phyloP scores from a whole-genome alignment of 2,329 filamentous ascomycete genomes.

The Chrysosporium keratinophilum region DNA sequence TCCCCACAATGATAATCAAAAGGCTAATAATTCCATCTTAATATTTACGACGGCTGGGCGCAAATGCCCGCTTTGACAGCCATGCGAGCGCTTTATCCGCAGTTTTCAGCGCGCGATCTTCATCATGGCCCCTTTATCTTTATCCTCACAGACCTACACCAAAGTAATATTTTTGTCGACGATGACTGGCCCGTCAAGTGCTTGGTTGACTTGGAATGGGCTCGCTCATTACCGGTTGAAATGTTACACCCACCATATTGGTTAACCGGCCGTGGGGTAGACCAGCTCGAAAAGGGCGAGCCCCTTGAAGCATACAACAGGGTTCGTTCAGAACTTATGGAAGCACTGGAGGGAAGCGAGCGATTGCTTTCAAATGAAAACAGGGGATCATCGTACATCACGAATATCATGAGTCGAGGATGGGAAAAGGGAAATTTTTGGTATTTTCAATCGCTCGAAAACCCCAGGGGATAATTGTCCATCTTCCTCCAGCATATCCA shows the following conservation, averaged over 20 bases:
- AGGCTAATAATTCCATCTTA: slow-evolving; percentile 23
- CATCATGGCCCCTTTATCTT: slow-evolving; percentile 26
- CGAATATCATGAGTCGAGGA: slow-evolving; percentile 12
- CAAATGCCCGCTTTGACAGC: slow-evolving; percentile 22
- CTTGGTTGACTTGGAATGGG: slow-evolving; percentile 31
- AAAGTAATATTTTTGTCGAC: slow-evolving; percentile 29
- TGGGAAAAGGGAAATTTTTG: slow-evolving; percentile 21
- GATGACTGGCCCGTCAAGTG: slow-evolving; percentile 26
- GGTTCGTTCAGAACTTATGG: slow-evolving; percentile 17
- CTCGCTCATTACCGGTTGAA: slow-evolving; percentile 19
- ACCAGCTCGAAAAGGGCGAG: slow-evolving; percentile 15
- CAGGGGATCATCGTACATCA: too few species aligned
- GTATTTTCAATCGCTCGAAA: slow-evolving; percentile 18
- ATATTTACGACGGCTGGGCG: not conserved
- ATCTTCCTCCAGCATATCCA: slow-evolving; percentile 20
- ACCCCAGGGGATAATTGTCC: slow-evolving; percentile 19
- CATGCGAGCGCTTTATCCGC: slow-evolving; percentile 1
- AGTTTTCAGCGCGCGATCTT: slow-evolving; percentile 4
- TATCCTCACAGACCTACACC: slow-evolving; percentile 26
- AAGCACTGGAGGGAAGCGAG: slow-evolving; percentile 14
- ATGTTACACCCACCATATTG: slow-evolving; percentile 25
- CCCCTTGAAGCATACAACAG: slow-evolving; percentile 12
- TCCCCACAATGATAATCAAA: slow-evolving; percentile 22
- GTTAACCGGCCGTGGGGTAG: slow-evolving; percentile 20
- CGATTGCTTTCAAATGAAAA: not conserved